Base-by-base conservation (phyloP, 176 grass and related monocot genomes). In the Miscanthus lutarioriparius region DNA sequence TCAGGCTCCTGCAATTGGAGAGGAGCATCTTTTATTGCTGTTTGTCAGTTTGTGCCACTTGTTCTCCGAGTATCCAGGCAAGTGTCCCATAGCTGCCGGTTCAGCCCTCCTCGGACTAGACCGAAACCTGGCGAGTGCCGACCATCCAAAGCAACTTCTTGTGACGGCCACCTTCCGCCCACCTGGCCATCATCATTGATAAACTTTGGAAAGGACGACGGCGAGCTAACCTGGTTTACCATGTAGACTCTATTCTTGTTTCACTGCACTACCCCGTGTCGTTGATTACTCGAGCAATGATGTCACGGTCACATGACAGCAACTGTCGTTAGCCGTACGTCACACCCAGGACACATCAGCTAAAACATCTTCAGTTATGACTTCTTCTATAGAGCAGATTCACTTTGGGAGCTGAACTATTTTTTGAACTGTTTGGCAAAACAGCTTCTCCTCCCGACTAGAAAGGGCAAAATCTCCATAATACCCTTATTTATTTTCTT, bases 281-380 rank as follows among this genome's bases (percentile, higher is more conserved):
- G 20, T 1, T 51, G 43, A 76, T 75, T 67, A 67, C 63, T 68
- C 19, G 1, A 56, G 44, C 82, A 77, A 76, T 56, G 82, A 84
- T 41, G 82, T 84, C 62, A 84, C n/a, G 0, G 12, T 17, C 32
- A 2, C 40, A n/a, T 35, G 37, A 23, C 6, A 51, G 38, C 43
- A 36, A 26, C 22, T 4, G n/a, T 10, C 20, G 9, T 56, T 27
- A 35, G 23, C 47, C 43, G 71, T 74, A 76, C 30, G 32, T 53
- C 28, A 30, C 28, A 30, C 28, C 28, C 28, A 30, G 28, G 28
- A 30, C 28, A 30, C 28, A 30, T 27, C 14, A 40, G 10, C n/a
- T 53, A 51, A 5, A n/a, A n/a, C n/a, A n/a, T n/a, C n/a, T n/a
- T n/a, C n/a, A n/a, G n/a, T n/a, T n/a, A n/a, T n/a, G n/a, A n/a